Conservation (phyloP, 371 early-diverging fungal genomes). For the Lichtheimia ramosa region DNA sequence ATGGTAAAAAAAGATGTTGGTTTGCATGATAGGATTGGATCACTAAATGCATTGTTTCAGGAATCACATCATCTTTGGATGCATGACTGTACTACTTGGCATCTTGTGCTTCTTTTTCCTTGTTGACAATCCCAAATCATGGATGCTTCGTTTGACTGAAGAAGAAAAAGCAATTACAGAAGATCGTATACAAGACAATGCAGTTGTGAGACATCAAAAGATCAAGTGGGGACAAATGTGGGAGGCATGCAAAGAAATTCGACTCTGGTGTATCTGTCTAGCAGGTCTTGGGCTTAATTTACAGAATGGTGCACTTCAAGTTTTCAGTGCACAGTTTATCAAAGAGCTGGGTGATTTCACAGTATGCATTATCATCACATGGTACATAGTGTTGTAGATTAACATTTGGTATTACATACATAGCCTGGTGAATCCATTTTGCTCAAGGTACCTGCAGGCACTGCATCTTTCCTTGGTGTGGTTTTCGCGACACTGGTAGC, state of each 20-base stretch:
- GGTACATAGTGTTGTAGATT: not conserved
- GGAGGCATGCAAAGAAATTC: constrained; percentile 17
- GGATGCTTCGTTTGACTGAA: constrained; percentile 9
- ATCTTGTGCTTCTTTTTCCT: constrained; percentile 20
- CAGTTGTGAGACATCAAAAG: constrained; percentile 8
- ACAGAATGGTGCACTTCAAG: constrained; percentile 18
- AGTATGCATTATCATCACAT: not conserved
- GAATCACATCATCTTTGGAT: constrained; percentile 19
- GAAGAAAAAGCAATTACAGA: constrained; percentile 14
- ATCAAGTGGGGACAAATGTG: constrained; percentile 19
- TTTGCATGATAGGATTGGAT: not conserved
- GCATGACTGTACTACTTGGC: constrained; percentile 14
- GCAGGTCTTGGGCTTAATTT: constrained; percentile 10
- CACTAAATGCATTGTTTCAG: not conserved
- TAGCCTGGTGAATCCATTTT: constrained; percentile 11
- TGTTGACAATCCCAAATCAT: constrained; percentile 12
- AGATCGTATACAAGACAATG: constrained; percentile 18
- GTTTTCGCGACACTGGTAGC: constrained; percentile 7
- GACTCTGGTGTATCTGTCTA: constrained; percentile 12
- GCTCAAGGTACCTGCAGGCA: constrained; percentile 14
- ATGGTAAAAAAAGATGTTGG: constrained; percentile 10
- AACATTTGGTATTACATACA: not conserved
- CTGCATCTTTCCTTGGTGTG: constrained; percentile 6
- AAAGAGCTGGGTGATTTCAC: constrained; percentile 16
- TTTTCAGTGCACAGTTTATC: constrained; percentile 11